Evolutionary conservation across 2,329 filamentous ascomycete genomes (phyloP).

Genomic region (Cladosporium sp.): DNA sequence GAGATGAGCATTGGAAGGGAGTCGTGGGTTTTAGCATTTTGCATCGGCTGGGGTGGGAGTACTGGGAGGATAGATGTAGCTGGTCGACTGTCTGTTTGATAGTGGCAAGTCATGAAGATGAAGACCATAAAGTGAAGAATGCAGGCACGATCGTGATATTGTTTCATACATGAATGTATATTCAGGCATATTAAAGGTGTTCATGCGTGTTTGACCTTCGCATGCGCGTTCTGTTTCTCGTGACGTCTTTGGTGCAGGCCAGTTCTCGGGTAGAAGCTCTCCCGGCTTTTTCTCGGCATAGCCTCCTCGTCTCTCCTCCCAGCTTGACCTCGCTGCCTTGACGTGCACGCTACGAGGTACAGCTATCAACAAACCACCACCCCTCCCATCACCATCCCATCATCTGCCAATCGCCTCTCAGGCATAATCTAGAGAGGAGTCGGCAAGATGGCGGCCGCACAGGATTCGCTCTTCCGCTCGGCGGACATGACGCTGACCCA

Average conservation of each 20-base stretch:
- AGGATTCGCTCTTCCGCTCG: slow-evolving; percentile 98
- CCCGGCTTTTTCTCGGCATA: neutral
- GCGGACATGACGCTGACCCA: slow-evolving; percentile 99
- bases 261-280: too few species aligned
- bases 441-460: slow-evolving; percentile 50
- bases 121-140: neutral
- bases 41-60: too few species aligned
- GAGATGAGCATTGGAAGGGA: too few species aligned
- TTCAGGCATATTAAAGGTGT: too few species aligned
- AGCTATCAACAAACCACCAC: neutral
- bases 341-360: neutral
- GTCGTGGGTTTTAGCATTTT: too few species aligned
- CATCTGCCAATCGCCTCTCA: slow-evolving; percentile 7
- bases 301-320: neutral
- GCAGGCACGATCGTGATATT: too few species aligned
- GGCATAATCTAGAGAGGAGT: slow-evolving; percentile 3
- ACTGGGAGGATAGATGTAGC: too few species aligned
- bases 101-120: neutral
- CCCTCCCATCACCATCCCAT: slow-evolving; percentile 1
- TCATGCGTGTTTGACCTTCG: too few species aligned
- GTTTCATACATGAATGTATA: too few species aligned
- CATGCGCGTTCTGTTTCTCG: too few species aligned
- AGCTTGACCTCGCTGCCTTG: slow-evolving; percentile 4
- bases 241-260: too few species aligned
- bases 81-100: too few species aligned